Conservation (phyloP, 495 filamentous ascomycete genomes). For the Gamarada debralockiae region DNA sequence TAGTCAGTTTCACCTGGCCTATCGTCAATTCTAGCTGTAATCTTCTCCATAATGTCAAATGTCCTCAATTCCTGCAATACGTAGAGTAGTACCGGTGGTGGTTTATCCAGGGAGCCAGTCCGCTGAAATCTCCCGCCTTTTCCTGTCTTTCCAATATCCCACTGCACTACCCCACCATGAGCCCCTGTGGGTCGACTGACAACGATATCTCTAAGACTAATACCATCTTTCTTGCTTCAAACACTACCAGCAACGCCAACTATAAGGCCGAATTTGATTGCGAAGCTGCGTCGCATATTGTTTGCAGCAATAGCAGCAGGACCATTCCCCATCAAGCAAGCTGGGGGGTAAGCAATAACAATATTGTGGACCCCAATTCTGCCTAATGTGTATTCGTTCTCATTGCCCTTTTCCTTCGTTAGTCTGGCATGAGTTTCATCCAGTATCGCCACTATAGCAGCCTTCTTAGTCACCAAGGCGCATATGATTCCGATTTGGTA, state of each 20-base stretch:
- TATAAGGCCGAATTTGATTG: slow-evolving; percentile 36
- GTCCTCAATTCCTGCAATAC: slow-evolving; percentile 2
- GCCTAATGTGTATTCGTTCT: slow-evolving; percentile 39
- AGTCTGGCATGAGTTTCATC: slow-evolving; percentile 15
- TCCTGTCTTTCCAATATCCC: slow-evolving; percentile 35
- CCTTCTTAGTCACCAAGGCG: slow-evolving; percentile 14
- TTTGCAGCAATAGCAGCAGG: slow-evolving; percentile 32
- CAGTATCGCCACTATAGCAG: slow-evolving; percentile 20
- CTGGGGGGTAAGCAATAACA: slow-evolving; percentile 41
- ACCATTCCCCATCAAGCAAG: slow-evolving; percentile 21
- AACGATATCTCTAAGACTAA: slow-evolving; percentile 17
- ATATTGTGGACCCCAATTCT: slow-evolving; percentile 39
- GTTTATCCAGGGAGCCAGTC: slow-evolving; percentile 33
- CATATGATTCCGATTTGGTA: slow-evolving; percentile 21
- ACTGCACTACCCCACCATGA: slow-evolving; percentile 37
- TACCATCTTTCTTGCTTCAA: slow-evolving; percentile 25
- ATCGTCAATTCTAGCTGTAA: too few species aligned
- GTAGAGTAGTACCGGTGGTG: slow-evolving; percentile 20
- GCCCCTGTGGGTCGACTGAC: slow-evolving; percentile 23
- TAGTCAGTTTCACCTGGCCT: too few species aligned
- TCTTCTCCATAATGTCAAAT: background rate
- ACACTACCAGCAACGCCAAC: slow-evolving; percentile 38
- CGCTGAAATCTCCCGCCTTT: slow-evolving; percentile 27
- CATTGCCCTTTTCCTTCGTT: slow-evolving; percentile 15
- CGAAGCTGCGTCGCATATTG: slow-evolving; percentile 32